Conservation (phyloP, 2,329 filamentous ascomycete genomes). For the Ceratocystis cacaofunesta region DNA sequence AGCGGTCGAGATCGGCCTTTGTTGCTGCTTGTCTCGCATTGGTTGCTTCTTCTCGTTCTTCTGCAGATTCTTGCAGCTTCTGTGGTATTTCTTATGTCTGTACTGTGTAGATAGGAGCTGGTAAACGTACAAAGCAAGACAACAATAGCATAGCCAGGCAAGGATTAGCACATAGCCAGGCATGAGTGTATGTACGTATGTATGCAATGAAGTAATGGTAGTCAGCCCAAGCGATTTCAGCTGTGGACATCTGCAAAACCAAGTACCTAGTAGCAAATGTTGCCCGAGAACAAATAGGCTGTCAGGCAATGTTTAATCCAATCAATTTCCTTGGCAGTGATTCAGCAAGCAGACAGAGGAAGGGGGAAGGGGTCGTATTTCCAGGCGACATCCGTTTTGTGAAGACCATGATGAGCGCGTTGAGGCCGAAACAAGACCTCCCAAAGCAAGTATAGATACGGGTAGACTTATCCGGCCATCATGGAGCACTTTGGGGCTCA, state of each 20-base stretch:
- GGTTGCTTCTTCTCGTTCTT: background rate
- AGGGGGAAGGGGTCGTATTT: no score
- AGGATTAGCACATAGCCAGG: background rate
- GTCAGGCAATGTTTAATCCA: constrained; percentile 5
- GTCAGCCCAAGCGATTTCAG: no score
- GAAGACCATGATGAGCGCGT: no score
- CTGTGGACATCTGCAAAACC: no score
- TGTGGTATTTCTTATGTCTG: background rate
- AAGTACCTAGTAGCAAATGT: background rate
- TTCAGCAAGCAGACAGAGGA: background rate
- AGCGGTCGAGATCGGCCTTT: background rate
- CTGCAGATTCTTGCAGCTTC: constrained; percentile 3
- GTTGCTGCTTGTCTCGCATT: background rate
- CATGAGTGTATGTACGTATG: background rate
- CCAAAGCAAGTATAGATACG: no score
- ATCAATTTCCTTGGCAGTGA: background rate
- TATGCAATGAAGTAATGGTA: background rate
- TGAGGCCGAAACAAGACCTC: no score
- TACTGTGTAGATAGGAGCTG: background rate
- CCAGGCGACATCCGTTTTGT: no score
- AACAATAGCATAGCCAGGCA: background rate
- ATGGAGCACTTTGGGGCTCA: no score
- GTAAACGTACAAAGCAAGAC: background rate
- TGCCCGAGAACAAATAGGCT: background rate
- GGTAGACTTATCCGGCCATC: no score